phyloP scores from a whole-genome alignment of 352 stramenopile genomes.

The Phytophthora tentaculata region DNA sequence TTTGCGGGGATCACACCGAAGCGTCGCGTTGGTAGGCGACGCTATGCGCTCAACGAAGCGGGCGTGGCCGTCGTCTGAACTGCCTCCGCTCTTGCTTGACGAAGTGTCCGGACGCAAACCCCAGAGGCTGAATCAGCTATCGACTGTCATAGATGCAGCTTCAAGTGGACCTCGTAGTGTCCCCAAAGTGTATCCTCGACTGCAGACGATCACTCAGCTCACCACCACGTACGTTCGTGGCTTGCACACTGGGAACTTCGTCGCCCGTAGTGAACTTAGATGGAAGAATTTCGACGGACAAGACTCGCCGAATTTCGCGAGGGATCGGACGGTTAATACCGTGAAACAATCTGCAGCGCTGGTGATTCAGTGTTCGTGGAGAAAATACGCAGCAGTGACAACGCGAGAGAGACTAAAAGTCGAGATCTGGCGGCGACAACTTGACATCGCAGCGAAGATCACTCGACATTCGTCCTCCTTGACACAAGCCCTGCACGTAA shows the following conservation, averaged over 20 bases:
- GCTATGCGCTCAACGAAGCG: slow-evolving; percentile 24
- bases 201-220: slow-evolving; percentile 58
- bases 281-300: slow-evolving; percentile 45
- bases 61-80: slow-evolving; percentile 16
- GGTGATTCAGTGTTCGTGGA: slow-evolving; percentile 61
- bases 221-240: slow-evolving; percentile 43
- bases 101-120: slow-evolving; percentile 7
- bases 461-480: slow-evolving; percentile 26
- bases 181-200: slow-evolving; percentile 38
- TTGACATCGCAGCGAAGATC: slow-evolving; percentile 52
- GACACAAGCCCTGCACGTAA: slow-evolving; percentile 2
- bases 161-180: slow-evolving; percentile 8
- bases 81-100: slow-evolving; percentile 20
- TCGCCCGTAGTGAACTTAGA: slow-evolving; percentile 48
- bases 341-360: slow-evolving; percentile 46
- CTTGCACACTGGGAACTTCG: slow-evolving; percentile 52
- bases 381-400: slow-evolving; percentile 35
- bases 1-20: slow-evolving; percentile 7
- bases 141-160: background rate
- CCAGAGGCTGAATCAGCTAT: slow-evolving; percentile 7
- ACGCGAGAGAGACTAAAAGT: slow-evolving; percentile 31
- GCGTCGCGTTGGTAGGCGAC: slow-evolving; percentile 9
- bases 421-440: slow-evolving; percentile 47
- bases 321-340: slow-evolving; percentile 23
- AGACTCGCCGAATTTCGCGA: slow-evolving; percentile 34